Percentiles rank a stretch among this genome's conserved stretches.
Conservation (phyloP, 495 filamentous ascomycete genomes). For the Pseudotulostoma volvatum region DNA sequence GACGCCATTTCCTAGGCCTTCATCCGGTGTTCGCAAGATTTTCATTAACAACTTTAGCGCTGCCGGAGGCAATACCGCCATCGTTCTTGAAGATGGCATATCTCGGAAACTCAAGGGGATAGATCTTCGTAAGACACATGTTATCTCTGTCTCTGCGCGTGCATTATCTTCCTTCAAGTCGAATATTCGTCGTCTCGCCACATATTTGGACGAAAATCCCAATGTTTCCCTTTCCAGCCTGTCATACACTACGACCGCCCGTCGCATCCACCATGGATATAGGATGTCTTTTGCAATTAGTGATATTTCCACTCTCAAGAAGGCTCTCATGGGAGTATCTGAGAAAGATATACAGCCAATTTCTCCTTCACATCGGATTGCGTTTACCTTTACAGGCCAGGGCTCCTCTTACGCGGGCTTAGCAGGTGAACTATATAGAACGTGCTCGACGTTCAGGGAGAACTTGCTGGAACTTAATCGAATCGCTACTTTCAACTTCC, state of each 20-base stretch:
- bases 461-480: conserved; percentile 52
- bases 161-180: conserved; percentile 37
- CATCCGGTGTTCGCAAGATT: conserved; percentile 44
- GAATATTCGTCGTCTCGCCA: conserved; percentile 34
- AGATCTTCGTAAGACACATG: conserved; percentile 35
- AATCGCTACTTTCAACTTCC: conserved; percentile 49
- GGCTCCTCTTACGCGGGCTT: conserved; percentile 38
- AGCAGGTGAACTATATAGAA: conserved; percentile 45
- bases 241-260: conserved; percentile 69
- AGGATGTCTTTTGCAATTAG: conserved; percentile 34
- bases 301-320: conserved; percentile 5
- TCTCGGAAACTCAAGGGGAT: conserved; percentile 18
- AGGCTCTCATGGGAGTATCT: conserved; percentile 13
- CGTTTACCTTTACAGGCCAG: conserved; percentile 37
- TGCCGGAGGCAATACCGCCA: conserved; percentile 36
- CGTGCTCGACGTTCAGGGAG: conserved; percentile 41
- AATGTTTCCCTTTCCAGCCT: conserved; percentile 25
- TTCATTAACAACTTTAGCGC: conserved; percentile 56
- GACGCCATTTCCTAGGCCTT: conserved; percentile 46
- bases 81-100: conserved; percentile 40
- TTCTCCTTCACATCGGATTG: too few relatives aligned
- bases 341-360: too few relatives aligned
- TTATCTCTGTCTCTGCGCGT: conserved; percentile 37
- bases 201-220: conserved; percentile 35
- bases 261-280: conserved; percentile 68